Conservation (phyloP, 208 protist genomes). For the Wallacemonas sp. region DNA sequence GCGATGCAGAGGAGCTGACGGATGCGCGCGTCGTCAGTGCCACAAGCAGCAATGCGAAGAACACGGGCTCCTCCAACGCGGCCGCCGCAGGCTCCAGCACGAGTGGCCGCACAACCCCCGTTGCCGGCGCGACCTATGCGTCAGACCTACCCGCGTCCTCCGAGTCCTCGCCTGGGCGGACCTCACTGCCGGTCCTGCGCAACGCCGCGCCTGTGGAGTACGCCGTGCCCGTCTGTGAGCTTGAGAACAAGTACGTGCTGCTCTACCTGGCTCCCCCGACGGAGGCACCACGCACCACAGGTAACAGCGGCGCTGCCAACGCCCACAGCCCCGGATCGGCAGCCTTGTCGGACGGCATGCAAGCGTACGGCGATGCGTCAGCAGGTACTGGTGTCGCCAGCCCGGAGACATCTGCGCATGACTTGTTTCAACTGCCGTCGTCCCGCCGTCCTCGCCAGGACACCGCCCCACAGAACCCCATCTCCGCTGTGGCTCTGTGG, state of each 20-base stretch:
- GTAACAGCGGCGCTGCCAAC: not conserved
- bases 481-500: constrained; percentile 10
- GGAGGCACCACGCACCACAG: not conserved
- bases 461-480: not conserved
- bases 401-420: not conserved
- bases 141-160: not conserved
- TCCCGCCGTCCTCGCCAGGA: too few species aligned
- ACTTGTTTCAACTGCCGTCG: not conserved
- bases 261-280: constrained; percentile 45
- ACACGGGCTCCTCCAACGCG: too few species aligned
- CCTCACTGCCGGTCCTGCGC: not conserved
- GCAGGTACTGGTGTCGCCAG: not conserved
- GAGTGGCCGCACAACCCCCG: not conserved
- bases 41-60: too few species aligned
- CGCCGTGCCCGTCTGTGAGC: constrained; percentile 41
- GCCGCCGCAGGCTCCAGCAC: not conserved
- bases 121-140: not conserved
- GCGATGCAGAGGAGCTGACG: too few species aligned
- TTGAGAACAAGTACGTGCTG: constrained; percentile 72
- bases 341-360: not conserved
- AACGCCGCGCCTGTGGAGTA: constrained; percentile 31
- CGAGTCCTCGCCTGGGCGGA: not conserved
- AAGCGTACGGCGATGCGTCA: not conserved
- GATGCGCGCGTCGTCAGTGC: too few species aligned
- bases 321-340: not conserved